phyloP scores from a whole-genome alignment of 2,329 filamentous ascomycete species.

The Stachybotrys elegans region DNA sequence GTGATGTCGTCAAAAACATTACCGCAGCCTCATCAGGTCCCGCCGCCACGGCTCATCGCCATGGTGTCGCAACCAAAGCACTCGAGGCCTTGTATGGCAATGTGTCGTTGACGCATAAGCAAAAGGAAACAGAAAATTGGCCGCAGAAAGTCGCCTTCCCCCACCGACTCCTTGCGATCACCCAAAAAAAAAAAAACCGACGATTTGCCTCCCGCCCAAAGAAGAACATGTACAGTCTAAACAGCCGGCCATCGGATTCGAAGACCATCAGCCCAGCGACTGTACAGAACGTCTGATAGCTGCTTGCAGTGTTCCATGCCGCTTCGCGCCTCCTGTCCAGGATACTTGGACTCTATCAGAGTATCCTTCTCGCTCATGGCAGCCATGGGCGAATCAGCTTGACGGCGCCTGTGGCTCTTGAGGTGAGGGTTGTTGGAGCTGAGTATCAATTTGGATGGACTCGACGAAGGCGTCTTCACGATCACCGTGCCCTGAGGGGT shows the following conservation, averaged over 20 bases:
- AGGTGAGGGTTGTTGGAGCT: conserved; percentile 82
- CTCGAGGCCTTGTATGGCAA: too few relatives aligned
- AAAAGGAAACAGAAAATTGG: too few relatives aligned
- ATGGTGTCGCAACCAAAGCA: too few relatives aligned
- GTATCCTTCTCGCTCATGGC: conserved; percentile 38
- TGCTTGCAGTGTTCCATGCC: conserved; percentile 93
- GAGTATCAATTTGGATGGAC: conserved; percentile 64
- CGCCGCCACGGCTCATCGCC: too few relatives aligned
- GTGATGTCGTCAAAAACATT: not conserved
- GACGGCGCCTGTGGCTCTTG: conserved; percentile 68
- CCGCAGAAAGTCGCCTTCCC: not conserved
- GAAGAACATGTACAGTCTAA: too few relatives aligned
- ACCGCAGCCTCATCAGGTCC: too few relatives aligned
- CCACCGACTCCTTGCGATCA: not conserved
- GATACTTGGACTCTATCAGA: conserved; percentile 47
- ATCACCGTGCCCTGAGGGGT: conserved; percentile 53
- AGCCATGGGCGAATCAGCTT: conserved; percentile 35
- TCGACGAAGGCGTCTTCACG: conserved; percentile 45
- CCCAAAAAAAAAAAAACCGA: not conserved
- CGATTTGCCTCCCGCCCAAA: too few relatives aligned
- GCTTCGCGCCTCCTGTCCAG: conserved; percentile 48
- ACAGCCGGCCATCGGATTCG: conserved; percentile 60
- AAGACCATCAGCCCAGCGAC: conserved; percentile 82
- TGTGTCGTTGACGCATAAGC: too few relatives aligned
- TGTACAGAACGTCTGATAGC: conserved; percentile 84